A percentile compares a stretch with the other conserved stretches of the same genome.
These are phyloP conservation scores for Heterobasidion annosum DNA, from an alignment of 1,284 basidiomycete species.

Conservation along the genomic window DNA sequence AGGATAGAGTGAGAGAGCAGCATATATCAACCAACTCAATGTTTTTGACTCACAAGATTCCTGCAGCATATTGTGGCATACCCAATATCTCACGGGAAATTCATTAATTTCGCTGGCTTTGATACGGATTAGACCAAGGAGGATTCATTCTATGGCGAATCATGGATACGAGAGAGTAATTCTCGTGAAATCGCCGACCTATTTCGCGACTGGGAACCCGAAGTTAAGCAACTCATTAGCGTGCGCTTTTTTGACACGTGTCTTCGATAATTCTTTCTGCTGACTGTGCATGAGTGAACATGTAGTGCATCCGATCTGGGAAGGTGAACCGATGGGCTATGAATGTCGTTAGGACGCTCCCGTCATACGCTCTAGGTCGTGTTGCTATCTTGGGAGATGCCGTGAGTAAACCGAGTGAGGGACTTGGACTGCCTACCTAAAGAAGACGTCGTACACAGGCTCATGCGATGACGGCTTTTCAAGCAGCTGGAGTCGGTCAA, in stretches of 20 bases:
- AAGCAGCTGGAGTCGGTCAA: slow-evolving; percentile 47
- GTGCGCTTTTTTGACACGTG: slow-evolving; percentile 16
- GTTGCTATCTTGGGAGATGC: slow-evolving; percentile 46
- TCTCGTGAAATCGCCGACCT: slow-evolving; percentile 16
- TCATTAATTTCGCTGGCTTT: slow-evolving; percentile 14
- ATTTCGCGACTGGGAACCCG: slow-evolving; percentile 32
- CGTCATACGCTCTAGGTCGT: slow-evolving; percentile 25
- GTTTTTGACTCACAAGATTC: background rate
- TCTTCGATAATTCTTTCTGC: background rate
- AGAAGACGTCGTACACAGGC: slow-evolving; percentile 22
- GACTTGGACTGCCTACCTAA: background rate
- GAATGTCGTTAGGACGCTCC: slow-evolving; percentile 31
- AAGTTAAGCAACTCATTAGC: slow-evolving; percentile 27
- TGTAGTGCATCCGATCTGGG: background rate
- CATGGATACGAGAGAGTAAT: slow-evolving; percentile 23
- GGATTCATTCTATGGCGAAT: slow-evolving; percentile 23
- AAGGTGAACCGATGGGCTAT: slow-evolving; percentile 39
- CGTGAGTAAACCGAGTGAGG: slow-evolving; percentile 14
- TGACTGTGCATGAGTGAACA: slow-evolving; percentile 23
- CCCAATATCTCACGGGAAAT: slow-evolving; percentile 29
- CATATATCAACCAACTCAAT: background rate
- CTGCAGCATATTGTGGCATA: slow-evolving; percentile 33
- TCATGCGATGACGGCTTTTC: slow-evolving; percentile 46
- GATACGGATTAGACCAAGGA: slow-evolving; percentile 19
- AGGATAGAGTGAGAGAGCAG: slow-evolving; percentile 21